Evolutionary conservation across 129 eudicot species (phyloP).

Genomic region (Pulicaria dysenterica): DNA sequence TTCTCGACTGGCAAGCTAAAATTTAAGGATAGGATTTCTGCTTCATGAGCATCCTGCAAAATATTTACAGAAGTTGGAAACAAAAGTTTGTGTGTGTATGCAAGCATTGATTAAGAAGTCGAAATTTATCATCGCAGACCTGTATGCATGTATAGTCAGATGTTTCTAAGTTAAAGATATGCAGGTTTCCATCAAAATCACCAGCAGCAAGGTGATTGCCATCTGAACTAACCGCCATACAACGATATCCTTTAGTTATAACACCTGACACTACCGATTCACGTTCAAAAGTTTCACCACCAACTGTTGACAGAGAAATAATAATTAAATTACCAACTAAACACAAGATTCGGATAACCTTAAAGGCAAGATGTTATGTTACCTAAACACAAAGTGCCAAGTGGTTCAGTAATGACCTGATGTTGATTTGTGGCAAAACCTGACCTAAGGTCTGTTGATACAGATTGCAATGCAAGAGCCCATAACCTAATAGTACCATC

Average conservation of each 20-base stretch:
- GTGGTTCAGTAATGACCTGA: slow-evolving; percentile 27
- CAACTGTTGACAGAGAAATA: slow-evolving; percentile 41
- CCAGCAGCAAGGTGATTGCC: slow-evolving; percentile 84
- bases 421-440: slow-evolving; percentile 30
- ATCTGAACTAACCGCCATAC: slow-evolving; percentile 78
- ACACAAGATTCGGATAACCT: slow-evolving; percentile 12
- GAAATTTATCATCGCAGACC: slow-evolving; percentile 34
- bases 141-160: slow-evolving; percentile 62
- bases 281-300: slow-evolving; percentile 69
- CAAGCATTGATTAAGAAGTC: background rate
- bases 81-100: too few species aligned
- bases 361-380: slow-evolving; percentile 32
- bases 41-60: slow-evolving; percentile 63
- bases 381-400: slow-evolving; percentile 53
- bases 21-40: slow-evolving; percentile 59
- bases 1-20: slow-evolving; percentile 47
- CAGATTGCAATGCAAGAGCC: slow-evolving; percentile 59
- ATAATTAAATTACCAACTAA: slow-evolving; percentile 3
- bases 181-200: slow-evolving; percentile 72
- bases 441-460: slow-evolving; percentile 24
- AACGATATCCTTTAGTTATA: slow-evolving; percentile 56
- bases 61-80: too few species aligned
- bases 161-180: slow-evolving; percentile 60
- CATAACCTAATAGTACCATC: slow-evolving; percentile 75
- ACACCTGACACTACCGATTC: slow-evolving; percentile 53